Conservation (phyloP, 2,329 filamentous ascomycete genomes). For the Fusarium annulatum region DNA sequence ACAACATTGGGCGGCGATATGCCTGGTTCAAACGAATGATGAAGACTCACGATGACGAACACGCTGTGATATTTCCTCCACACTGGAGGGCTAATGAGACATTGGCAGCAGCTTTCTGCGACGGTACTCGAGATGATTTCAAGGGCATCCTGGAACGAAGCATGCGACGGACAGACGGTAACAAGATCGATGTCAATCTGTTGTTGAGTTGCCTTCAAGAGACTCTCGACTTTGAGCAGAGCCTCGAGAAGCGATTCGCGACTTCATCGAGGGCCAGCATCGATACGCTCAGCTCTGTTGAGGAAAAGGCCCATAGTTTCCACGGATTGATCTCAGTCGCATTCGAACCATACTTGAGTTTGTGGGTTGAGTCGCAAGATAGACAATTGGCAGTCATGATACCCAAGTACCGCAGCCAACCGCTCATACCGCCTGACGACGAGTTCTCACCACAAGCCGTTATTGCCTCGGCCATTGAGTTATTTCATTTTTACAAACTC, state of each 20-base stretch:
- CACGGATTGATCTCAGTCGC: constrained; percentile 93
- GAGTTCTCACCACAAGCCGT: constrained; percentile 93
- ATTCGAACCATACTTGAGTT: constrained; percentile 94
- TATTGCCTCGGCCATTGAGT: constrained; percentile 91
- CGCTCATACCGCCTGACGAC: constrained; percentile 83
- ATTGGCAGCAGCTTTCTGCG: constrained; percentile 91
- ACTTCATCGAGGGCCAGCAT: constrained; percentile 81
- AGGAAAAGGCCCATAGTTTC: constrained; percentile 81
- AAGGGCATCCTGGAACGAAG: constrained; percentile 90
- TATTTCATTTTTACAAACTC: constrained; percentile 96
- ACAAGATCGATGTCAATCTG: constrained; percentile 88
- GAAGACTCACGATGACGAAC: constrained; percentile 95
- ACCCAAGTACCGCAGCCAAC: constrained; percentile 86
- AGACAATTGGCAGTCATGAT: constrained; percentile 86
- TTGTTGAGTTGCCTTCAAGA: constrained; percentile 91
- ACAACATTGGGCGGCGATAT: constrained; percentile 95
- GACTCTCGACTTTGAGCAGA: constrained; percentile 96
- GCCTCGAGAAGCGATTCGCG: constrained; percentile 84
- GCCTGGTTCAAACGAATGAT: constrained; percentile 97
- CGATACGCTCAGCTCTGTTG: constrained; percentile 85
- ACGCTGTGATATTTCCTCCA: constrained; percentile 85
- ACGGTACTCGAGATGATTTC: constrained; percentile 95
- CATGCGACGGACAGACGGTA: constrained; percentile 81
- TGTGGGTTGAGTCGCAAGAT: constrained; percentile 98
- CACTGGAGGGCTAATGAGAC: constrained; percentile 92